Percentiles rank a stretch among this genome's conserved stretches.
Evolutionary conservation across 495 filamentous ascomycete species (phyloP).

Genomic region (Trypethelium eluteriae): DNA sequence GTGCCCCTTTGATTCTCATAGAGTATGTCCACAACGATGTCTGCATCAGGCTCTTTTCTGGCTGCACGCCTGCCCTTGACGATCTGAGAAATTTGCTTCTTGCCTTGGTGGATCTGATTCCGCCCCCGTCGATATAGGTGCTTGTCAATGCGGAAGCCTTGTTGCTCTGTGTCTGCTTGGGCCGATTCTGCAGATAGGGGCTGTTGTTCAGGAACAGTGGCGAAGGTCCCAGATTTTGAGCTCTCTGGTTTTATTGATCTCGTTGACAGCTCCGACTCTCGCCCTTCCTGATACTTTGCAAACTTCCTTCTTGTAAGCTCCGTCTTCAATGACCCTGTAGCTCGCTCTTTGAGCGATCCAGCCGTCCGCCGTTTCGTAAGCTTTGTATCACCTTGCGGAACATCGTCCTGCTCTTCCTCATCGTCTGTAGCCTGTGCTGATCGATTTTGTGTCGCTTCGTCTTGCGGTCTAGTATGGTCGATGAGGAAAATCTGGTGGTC

Average conservation of each 20-base stretch:
- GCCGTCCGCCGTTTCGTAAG: slow-evolving; percentile 21
- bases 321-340: slow-evolving; percentile 37
- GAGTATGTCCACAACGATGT: slow-evolving; percentile 67
- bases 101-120: slow-evolving; percentile 16
- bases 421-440: neutral
- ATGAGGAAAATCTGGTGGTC: slow-evolving; percentile 56
- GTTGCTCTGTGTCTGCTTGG: slow-evolving; percentile 6
- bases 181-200: slow-evolving; percentile 5
- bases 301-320: slow-evolving; percentile 52
- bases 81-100: slow-evolving; percentile 9
- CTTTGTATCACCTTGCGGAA: slow-evolving; percentile 3
- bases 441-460: slow-evolving; percentile 1
- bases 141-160: slow-evolving; percentile 18
- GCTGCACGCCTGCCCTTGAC: slow-evolving; percentile 18
- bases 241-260: slow-evolving; percentile 12
- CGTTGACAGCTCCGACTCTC: slow-evolving; percentile 32
- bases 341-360: slow-evolving; percentile 16
- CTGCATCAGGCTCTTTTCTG: slow-evolving; percentile 15
- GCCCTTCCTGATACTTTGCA: slow-evolving; percentile 53
- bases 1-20: slow-evolving; percentile 68
- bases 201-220: slow-evolving; percentile 16
- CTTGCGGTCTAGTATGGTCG: slow-evolving; percentile 39
- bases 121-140: slow-evolving; percentile 18
- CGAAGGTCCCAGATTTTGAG: slow-evolving; percentile 3
- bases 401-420: slow-evolving; percentile 16